Conservation (phyloP, 306 rosid species). For the Astragalus membranaceus region DNA sequence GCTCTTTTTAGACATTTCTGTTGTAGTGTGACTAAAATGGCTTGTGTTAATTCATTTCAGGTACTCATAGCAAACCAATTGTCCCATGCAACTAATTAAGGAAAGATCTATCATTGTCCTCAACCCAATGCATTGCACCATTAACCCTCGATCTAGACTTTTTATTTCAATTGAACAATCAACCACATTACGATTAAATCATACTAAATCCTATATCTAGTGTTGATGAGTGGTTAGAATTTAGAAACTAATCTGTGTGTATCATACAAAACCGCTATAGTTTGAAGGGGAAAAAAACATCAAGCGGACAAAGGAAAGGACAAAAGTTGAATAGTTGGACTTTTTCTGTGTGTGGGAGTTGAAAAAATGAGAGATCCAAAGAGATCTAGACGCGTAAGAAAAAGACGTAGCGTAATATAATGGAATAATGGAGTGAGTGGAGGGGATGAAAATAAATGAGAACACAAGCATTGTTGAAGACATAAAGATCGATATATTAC, state of each 20-base stretch:
- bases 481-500: not conserved
- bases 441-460: slow-evolving; percentile 15
- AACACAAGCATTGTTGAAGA: slow-evolving; percentile 21
- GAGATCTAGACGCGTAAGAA: not conserved
- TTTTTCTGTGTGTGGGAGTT: not conserved
- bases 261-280: not conserved
- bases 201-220: too few relatives aligned
- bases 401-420: not conserved
- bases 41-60: not conserved
- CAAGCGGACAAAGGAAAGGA: not conserved
- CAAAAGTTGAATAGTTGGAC: not conserved
- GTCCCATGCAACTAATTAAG: not conserved
- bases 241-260: not conserved
- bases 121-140: not conserved
- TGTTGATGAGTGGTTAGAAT: not conserved
- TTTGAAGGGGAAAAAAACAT: not conserved
- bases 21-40: too few relatives aligned
- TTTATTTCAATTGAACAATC: too few relatives aligned
- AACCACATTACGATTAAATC: too few relatives aligned
- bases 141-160: too few relatives aligned
- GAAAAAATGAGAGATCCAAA: not conserved
- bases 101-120: slow-evolving; percentile 10
- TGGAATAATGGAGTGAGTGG: not conserved
- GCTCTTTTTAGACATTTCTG: too few relatives aligned
- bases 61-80: not conserved